These are phyloP conservation scores for Alternaria gaisen DNA, from an alignment of 2,329 filamentous ascomycete species.

Conservation along the genomic window DNA sequence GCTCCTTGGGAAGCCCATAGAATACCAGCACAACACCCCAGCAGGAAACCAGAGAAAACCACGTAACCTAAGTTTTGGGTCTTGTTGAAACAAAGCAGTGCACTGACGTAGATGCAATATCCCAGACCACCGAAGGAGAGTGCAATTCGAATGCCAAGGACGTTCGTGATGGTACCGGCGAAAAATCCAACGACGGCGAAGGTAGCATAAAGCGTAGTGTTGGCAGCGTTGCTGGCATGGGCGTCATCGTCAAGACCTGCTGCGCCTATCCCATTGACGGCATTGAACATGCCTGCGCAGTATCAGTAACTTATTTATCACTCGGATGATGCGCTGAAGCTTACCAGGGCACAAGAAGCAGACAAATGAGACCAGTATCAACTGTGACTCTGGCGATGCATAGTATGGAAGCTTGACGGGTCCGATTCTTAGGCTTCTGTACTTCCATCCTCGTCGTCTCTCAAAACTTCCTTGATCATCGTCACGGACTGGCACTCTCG, in stretches of 20 bases:
- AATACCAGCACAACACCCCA: conserved; percentile 78
- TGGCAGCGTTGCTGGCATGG: conserved; percentile 65
- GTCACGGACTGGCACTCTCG: conserved; percentile 1
- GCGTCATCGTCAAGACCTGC: conserved; percentile 57
- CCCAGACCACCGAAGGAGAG: conserved; percentile 76
- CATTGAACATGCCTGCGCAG: conserved; percentile 56
- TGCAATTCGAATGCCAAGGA: conserved; percentile 71
- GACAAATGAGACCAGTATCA: conserved; percentile 57
- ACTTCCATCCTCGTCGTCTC: conserved; percentile 54
- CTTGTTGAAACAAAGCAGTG: conserved; percentile 74
- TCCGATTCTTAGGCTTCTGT: conserved; percentile 51
- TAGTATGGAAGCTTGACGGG: conserved; percentile 54
- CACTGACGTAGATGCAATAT: conserved; percentile 75
- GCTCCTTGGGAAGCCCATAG: conserved; percentile 82
- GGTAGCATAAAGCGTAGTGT: conserved; percentile 73
- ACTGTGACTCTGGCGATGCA: conserved; percentile 56
- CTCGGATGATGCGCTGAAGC: background rate
- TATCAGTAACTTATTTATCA: conserved; percentile 9
- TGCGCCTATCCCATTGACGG: conserved; percentile 55
- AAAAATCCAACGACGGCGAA: conserved; percentile 71
- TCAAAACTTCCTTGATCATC: conserved; percentile 11
- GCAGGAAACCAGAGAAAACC: conserved; percentile 75
- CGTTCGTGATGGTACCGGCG: conserved; percentile 75
- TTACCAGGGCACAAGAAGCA: conserved; percentile 59
- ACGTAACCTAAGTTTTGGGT: conserved; percentile 72